A percentile compares a stretch with the other conserved stretches of the same genome.
These are phyloP conservation scores for Sugiyamaella paludigena DNA, from an alignment of 1,139 yeast species.

Conservation along the genomic window DNA sequence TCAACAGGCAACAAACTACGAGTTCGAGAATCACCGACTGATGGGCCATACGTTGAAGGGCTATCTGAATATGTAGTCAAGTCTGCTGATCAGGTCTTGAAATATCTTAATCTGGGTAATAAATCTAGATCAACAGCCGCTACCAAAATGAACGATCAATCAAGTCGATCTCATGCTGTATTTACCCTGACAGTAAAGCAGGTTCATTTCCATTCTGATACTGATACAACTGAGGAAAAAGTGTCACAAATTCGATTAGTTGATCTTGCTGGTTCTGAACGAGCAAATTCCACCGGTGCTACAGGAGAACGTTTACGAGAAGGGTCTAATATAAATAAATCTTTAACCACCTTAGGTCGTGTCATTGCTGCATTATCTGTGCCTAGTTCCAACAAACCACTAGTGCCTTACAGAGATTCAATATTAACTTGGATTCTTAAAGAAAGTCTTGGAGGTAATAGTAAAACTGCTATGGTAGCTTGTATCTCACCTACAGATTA, in stretches of 20 bases:
- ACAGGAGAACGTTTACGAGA: slow-evolving; percentile 67
- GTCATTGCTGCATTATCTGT: slow-evolving; percentile 63
- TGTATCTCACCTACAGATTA: slow-evolving; percentile 73
- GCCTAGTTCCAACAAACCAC: slow-evolving; percentile 30
- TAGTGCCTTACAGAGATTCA: slow-evolving; percentile 73
- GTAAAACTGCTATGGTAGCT: slow-evolving; percentile 73
- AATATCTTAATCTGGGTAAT: slow-evolving; percentile 49
- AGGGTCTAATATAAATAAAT: slow-evolving; percentile 72
- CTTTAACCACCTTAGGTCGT: slow-evolving; percentile 72
- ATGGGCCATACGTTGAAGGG: slow-evolving; percentile 71
- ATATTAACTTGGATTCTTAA: slow-evolving; percentile 67
- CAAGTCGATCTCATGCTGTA: slow-evolving; percentile 78
- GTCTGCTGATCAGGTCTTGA: slow-evolving; percentile 45
- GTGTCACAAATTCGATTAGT: slow-evolving; percentile 67
- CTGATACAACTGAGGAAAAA: slow-evolving; percentile 53
- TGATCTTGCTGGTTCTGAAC: slow-evolving; percentile 80
- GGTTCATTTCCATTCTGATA: slow-evolving; percentile 45
- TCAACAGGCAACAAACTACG: slow-evolving; percentile 38
- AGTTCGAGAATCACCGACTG: slow-evolving; percentile 58
- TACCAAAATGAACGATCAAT: slow-evolving; percentile 65
- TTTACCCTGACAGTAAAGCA: slow-evolving; percentile 62
- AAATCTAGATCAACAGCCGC: slow-evolving; percentile 60
- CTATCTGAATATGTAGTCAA: slow-evolving; percentile 50
- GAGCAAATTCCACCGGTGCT: slow-evolving; percentile 61
- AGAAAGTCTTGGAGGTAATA: slow-evolving; percentile 71